A percentile compares a stretch with the other conserved stretches of the same genome.
Conservation (phyloP, 352 stramenopile genomes). For the Aphanomyces stellatus region DNA sequence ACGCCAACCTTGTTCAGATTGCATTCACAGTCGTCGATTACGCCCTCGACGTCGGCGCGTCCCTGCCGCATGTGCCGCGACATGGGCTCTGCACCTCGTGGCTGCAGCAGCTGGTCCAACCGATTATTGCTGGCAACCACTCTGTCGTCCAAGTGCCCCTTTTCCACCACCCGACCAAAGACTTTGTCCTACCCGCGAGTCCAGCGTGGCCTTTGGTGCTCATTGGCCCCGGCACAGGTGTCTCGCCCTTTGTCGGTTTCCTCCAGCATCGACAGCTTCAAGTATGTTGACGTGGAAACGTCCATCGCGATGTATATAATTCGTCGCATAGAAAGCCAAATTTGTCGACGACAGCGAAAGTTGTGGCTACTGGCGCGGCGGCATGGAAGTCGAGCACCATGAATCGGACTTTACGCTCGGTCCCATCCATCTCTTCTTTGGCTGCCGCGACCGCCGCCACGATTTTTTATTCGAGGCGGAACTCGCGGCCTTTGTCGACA, state of each 20-base stretch:
- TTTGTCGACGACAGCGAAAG: conserved; percentile 29
- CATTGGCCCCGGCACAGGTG: conserved; percentile 93
- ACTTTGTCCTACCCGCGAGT: conserved; percentile 84
- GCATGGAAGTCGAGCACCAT: conserved; percentile 31
- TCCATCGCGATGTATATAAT: conserved; percentile 22
- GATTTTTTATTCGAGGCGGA: conserved; percentile 91
- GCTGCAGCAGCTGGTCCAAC: conserved; percentile 39
- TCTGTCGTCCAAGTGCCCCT: conserved; percentile 50
- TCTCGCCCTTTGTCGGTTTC: conserved; percentile 96
- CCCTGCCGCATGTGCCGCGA: conserved; percentile 24
- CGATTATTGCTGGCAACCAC: background rate
- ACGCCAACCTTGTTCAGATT: conserved; percentile 59
- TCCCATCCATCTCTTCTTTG: conserved; percentile 91
- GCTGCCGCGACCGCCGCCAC: conserved; percentile 77
- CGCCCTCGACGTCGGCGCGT: conserved; percentile 22
- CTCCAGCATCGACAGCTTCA: conserved; percentile 71
- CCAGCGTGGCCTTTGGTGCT: conserved; percentile 87
- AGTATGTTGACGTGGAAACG: too few species aligned
- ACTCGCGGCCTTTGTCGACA: conserved; percentile 61
- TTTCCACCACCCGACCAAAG: conserved; percentile 83
- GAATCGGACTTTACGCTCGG: conserved; percentile 44
- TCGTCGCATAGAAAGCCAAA: conserved; percentile 22
- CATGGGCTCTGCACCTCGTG: conserved; percentile 59
- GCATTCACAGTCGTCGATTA: conserved; percentile 91
- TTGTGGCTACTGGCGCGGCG: conserved; percentile 76